Evolutionary conservation across 306 rosid species (phyloP).

Genomic region (Sicyos baderoa): DNA sequence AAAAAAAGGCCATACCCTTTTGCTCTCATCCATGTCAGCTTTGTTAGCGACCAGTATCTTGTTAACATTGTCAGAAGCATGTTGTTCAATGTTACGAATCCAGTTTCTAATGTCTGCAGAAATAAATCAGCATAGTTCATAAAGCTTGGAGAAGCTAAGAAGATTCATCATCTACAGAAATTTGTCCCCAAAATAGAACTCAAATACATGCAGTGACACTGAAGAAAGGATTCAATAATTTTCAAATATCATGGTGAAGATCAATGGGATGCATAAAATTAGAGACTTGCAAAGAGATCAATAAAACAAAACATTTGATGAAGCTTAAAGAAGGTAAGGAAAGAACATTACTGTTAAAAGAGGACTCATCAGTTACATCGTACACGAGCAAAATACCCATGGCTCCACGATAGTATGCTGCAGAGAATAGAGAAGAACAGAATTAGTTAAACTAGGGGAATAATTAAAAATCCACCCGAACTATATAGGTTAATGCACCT

Average conservation of each 20-base stretch:
- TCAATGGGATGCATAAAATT: background rate
- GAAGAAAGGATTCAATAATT: background rate
- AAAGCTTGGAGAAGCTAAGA: constrained; percentile 9
- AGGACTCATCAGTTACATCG: constrained; percentile 91
- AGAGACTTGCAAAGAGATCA: background rate
- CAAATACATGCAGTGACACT: background rate
- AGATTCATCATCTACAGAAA: background rate
- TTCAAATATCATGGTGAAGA: constrained; percentile 1
- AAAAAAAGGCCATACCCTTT: constrained; percentile 48
- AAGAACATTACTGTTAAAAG: constrained; percentile 74
- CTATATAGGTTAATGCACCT: background rate
- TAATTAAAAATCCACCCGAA: background rate
- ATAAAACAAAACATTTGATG: constrained; percentile 10
- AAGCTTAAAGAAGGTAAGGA: constrained; percentile 15
- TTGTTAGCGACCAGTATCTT: constrained; percentile 91
- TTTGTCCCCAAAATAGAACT: constrained; percentile 6
- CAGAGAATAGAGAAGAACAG: constrained; percentile 20
- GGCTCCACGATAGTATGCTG: constrained; percentile 97
- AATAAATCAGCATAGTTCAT: constrained; percentile 26
- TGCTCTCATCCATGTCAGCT: constrained; percentile 99
- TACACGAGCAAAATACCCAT: constrained; percentile 98
- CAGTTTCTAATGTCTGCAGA: constrained; percentile 84
- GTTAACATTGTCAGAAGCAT: constrained; percentile 97
- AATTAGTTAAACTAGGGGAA: background rate
- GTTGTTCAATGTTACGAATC: constrained; percentile 95